These are phyloP conservation scores for Backusella psychrophila DNA, from an alignment of 192 early-diverging fungal species.

Conservation along the genomic window DNA sequence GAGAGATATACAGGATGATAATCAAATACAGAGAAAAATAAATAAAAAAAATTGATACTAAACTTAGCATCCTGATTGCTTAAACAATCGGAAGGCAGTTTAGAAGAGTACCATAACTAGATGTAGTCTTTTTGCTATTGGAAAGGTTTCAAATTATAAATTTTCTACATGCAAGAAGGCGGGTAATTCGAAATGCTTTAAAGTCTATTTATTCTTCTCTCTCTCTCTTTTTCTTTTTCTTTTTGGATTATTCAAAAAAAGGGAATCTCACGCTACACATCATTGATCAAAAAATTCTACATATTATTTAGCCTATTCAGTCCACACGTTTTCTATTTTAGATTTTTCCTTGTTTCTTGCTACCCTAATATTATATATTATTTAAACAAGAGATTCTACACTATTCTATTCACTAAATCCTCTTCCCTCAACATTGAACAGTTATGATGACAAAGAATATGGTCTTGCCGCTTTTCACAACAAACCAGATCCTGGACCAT, in stretches of 20 bases:
- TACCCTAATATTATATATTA: background rate
- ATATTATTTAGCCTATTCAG: background rate
- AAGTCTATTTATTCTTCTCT: background rate
- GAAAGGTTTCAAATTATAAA: slow-evolving; percentile 3
- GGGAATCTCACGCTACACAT: background rate
- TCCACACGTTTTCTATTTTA: background rate
- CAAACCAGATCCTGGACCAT: background rate
- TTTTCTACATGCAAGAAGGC: background rate
- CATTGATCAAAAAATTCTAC: background rate
- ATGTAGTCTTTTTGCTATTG: background rate
- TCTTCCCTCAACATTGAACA: background rate
- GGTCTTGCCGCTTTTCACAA: background rate
- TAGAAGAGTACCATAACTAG: background rate
- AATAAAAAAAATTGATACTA: background rate
- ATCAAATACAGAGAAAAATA: background rate
- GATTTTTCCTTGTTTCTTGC: background rate
- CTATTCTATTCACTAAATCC: background rate
- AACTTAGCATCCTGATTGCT: background rate
- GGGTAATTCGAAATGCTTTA: background rate
- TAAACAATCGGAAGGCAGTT: background rate
- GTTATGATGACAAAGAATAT: background rate
- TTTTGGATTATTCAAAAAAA: background rate
- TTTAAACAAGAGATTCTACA: background rate
- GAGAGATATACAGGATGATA: background rate
- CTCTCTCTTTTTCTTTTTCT: background rate